phyloP scores from a whole-genome alignment of 2,329 filamentous ascomycete species.

The Verticillium longisporum region DNA sequence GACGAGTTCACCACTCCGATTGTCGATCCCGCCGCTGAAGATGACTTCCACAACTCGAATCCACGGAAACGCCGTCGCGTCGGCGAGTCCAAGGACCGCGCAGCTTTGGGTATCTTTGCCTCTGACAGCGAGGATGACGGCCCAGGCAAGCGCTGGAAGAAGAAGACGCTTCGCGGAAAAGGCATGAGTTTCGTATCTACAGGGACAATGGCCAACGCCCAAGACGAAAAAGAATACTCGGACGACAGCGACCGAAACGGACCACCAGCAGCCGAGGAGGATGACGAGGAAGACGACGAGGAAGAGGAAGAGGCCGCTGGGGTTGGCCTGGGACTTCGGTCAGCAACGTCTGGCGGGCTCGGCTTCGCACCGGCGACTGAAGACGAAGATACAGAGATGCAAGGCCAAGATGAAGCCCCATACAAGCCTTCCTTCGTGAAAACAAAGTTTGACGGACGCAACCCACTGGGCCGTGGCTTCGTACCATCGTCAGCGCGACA shows the following conservation, averaged over 20 bases:
- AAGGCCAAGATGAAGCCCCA: constrained; percentile 3
- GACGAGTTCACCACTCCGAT: constrained; percentile 35
- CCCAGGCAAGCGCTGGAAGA: constrained; percentile 45
- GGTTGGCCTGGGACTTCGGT: constrained; percentile 39
- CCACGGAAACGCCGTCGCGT: constrained; percentile 55
- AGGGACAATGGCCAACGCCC: constrained; percentile 19
- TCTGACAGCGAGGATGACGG: constrained; percentile 62
- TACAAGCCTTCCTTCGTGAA: constrained; percentile 18
- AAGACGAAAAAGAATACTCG: constrained; percentile 21
- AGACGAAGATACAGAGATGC: constrained; percentile 15
- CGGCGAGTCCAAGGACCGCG: constrained; percentile 55
- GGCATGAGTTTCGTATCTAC: constrained; percentile 57
- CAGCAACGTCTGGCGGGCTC: constrained; percentile 13
- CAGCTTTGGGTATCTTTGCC: constrained; percentile 60
- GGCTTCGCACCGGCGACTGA: constrained; percentile 4
- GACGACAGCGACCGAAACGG: constrained; percentile 24
- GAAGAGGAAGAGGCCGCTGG: constrained; percentile 30
- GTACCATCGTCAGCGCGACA: constrained; percentile 53
- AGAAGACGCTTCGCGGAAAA: constrained; percentile 49
- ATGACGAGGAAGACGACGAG: constrained; percentile 12
- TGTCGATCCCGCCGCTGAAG: constrained; percentile 29
- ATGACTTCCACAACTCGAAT: constrained; percentile 48
- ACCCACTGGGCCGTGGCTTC: constrained; percentile 53
- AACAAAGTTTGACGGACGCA: constrained; percentile 31
- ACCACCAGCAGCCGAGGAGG: constrained; percentile 15